Base-by-base conservation (phyloP, 441 rosid species). In the Viola pubescens region DNA sequence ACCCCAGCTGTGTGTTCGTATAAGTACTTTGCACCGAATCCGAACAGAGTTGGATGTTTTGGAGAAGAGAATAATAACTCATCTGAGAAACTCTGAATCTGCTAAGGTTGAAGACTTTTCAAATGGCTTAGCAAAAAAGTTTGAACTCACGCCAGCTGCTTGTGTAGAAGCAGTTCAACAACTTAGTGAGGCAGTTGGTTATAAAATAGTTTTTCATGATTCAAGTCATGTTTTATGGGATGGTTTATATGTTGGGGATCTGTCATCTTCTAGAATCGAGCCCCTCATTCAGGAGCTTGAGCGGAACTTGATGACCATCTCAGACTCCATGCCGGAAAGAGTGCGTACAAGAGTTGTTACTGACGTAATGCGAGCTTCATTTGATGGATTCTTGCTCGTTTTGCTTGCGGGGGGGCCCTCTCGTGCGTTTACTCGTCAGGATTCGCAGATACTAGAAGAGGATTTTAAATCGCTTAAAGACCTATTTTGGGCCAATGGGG, bases 401-500 rank as follows among this genome's bases (percentile, higher is more conserved):
- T 74, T 94, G 41, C 97, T 94, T 5, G 97, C 97, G 51, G 97
- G 99, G 65, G 97, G 97, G 13, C 95, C 99, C n/a, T 79, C 88
- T 11, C 94, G 99, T 58, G 76, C 83, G 49, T 94, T 94, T 73
- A 66, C 87, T 13, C 76, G 54, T 58, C 97, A 82, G 65, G 97
- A 94, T 65, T 86, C 87, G 40, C 83, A 82, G 58, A 68, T 85
- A 55, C 80, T 94, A 48, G 97, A 90, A 64, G 91, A 88, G 10
- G 98, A 94, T 74, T 94, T 94, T 63, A 86, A 94, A 69, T 70
- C 87, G 42, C 79, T 94, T 56, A 88, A 86, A 73, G 94, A 90
- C 70, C 66, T 90, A 59, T 94, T 94, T 76, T 90, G 83, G 92
- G 89, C 99, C 10, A 86, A 94, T 41, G 99, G 99, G 12, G 97